A percentile compares a stretch with the other conserved stretches of the same genome.
phyloP scores from a whole-genome alignment of 805 yeast genomes.

The Scheffersomyces ergatensis region DNA sequence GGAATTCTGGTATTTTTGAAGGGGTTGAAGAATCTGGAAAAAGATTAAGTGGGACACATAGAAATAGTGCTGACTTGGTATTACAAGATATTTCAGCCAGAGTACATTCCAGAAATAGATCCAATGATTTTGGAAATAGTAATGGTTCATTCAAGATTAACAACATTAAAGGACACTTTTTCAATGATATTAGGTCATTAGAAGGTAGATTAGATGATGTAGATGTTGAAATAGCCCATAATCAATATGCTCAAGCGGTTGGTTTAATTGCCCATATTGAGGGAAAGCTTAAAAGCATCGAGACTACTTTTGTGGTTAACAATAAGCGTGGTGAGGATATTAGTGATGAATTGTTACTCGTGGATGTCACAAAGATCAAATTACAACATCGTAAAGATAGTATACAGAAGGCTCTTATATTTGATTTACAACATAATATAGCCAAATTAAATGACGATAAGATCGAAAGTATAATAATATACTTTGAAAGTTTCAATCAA shows the following conservation, averaged over 20 bases:
- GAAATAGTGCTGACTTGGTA: constrained; percentile 38
- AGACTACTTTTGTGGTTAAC: constrained; percentile 16
- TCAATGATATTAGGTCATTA: constrained; percentile 48
- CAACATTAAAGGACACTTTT: constrained; percentile 26
- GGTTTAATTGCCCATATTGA: constrained; percentile 39
- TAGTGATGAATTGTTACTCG: constrained; percentile 23
- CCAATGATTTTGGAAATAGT: constrained; percentile 38
- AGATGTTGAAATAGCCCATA: constrained; percentile 65
- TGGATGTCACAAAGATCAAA: constrained; percentile 42
- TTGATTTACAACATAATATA: constrained; percentile 37
- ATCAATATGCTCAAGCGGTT: constrained; percentile 47
- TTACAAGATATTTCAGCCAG: constrained; percentile 60
- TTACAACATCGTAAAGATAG: constrained; percentile 33
- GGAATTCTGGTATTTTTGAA: constrained; percentile 48
- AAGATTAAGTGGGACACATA: constrained; percentile 21
- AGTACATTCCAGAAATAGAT: constrained; percentile 58
- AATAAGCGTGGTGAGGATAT: constrained; percentile 3
- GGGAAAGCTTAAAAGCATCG: constrained; percentile 25
- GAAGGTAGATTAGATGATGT: constrained; percentile 68
- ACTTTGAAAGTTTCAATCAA: constrained; percentile 32
- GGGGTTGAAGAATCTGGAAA: constrained; percentile 25
- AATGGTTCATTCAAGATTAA: constrained; percentile 6
- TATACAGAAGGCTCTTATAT: constrained; percentile 33
- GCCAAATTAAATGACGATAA: constrained; percentile 26
- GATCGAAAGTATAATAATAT: constrained; percentile 32